These are phyloP conservation scores for Naganishia randhawae DNA, from an alignment of 768 basidiomycete species.

Conservation along the genomic window DNA sequence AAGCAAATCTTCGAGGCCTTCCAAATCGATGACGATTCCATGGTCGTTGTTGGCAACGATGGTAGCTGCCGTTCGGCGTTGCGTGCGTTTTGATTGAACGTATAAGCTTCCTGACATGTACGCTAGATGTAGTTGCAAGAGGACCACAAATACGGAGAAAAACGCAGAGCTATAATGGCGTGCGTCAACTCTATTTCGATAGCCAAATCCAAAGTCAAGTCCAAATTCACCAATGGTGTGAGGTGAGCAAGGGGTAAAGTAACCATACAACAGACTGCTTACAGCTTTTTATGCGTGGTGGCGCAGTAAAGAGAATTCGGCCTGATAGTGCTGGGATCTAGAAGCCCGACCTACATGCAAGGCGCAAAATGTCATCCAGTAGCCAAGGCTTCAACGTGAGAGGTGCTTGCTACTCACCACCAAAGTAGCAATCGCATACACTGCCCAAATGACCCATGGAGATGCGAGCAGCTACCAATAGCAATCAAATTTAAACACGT, in stretches of 20 bases:
- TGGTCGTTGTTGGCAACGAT: conserved; percentile 16
- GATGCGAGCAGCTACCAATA: neutral
- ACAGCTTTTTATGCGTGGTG: conserved; percentile 1
- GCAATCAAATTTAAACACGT: too few species aligned
- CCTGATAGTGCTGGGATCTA: neutral
- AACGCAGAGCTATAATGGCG: conserved; percentile 14
- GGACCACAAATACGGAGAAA: neutral
- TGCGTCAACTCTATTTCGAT: conserved; percentile 1
- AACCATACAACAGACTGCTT: too few species aligned
- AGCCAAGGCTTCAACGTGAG: neutral
- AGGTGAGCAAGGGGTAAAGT: too few species aligned
- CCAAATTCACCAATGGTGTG: neutral
- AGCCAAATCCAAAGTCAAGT: too few species aligned
- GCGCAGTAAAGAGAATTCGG: conserved; percentile 16
- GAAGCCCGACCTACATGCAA: neutral
- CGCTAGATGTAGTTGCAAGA: conserved; percentile 7
- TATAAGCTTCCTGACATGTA: conserved; percentile 5
- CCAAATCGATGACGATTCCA: conserved; percentile 10
- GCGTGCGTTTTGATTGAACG: neutral
- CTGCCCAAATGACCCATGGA: conserved; percentile 1
- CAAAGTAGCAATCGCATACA: neutral
- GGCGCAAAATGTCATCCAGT: neutral
- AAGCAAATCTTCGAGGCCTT: conserved; percentile 9
- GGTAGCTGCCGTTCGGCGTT: neutral
- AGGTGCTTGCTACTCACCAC: neutral